Percentiles rank a stretch among this genome's conserved stretches.
Evolutionary conservation across 164 flowering plant genomes (phyloP).

Genomic region (Magnolia changhungtana): DNA sequence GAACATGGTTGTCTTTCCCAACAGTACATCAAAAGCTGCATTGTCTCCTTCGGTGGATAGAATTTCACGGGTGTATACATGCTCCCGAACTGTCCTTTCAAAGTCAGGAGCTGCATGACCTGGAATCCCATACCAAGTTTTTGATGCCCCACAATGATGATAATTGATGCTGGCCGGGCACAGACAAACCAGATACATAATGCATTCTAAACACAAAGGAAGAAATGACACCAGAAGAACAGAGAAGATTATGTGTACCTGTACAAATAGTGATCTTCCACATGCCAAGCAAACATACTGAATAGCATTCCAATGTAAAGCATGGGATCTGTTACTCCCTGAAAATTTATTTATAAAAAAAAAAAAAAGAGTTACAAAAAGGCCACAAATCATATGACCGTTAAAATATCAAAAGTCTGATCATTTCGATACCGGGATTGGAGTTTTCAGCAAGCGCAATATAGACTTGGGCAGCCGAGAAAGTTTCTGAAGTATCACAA

Average conservation of each 20-base stretch:
- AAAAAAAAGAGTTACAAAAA: no score
- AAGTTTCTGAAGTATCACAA: constrained; percentile 53
- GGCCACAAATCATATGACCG: no score
- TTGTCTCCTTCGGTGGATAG: constrained; percentile 71
- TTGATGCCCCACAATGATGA: constrained; percentile 97
- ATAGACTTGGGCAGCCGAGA: constrained; percentile 71
- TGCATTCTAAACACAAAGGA: neutral
- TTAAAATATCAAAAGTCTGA: neutral
- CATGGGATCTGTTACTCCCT: constrained; percentile 99
- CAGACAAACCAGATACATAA: neutral
- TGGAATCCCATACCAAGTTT: constrained; percentile 99
- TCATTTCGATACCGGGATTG: constrained; percentile 68
- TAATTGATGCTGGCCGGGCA: constrained; percentile 71
- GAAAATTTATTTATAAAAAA: constrained; percentile 12
- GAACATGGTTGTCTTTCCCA: constrained; percentile 95
- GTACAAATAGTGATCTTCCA: constrained; percentile 96
- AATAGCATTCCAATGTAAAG: constrained; percentile 98
- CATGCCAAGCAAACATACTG: constrained; percentile 99
- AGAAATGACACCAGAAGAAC: neutral
- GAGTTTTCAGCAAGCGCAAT: constrained; percentile 68
- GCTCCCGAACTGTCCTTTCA: constrained; percentile 80
- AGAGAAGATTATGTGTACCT: constrained; percentile 43
- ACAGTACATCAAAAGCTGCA: constrained; percentile 89
- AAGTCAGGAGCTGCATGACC: constrained; percentile 82
- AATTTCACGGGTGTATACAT: constrained; percentile 75